A percentile compares a stretch with the other conserved stretches of the same genome.
Conservation (phyloP, 805 yeast genomes). For the Priceomyces fermenticarens region DNA sequence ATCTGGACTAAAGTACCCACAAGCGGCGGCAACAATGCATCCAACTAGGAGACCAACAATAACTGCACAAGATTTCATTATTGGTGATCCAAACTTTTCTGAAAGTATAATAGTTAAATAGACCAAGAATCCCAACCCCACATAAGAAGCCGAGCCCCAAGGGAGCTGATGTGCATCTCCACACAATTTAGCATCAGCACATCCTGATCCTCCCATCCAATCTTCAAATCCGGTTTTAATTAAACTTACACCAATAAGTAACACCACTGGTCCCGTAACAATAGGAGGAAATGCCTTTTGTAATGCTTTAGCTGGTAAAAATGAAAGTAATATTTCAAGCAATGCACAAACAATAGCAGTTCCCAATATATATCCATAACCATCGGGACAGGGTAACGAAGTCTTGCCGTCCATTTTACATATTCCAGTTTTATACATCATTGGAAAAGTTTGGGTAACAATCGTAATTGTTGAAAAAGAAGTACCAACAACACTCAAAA, state of each 20-base stretch:
- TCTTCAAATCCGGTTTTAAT: slow-evolving; percentile 73
- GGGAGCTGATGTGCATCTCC: slow-evolving; percentile 48
- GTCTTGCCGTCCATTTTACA: slow-evolving; percentile 66
- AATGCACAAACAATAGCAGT: slow-evolving; percentile 78
- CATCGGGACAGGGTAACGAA: slow-evolving; percentile 77
- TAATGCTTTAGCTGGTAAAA: slow-evolving; percentile 68
- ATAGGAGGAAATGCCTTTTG: slow-evolving; percentile 81
- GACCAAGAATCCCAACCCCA: slow-evolving; percentile 86
- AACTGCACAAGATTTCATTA: slow-evolving; percentile 92
- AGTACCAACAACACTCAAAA: slow-evolving; percentile 87
- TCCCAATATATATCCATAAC: slow-evolving; percentile 83
- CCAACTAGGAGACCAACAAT: slow-evolving; percentile 82
- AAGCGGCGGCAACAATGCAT: slow-evolving; percentile 89
- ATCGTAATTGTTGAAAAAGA: slow-evolving; percentile 86
- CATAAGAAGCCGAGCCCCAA: slow-evolving; percentile 85
- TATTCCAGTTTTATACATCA: slow-evolving; percentile 60
- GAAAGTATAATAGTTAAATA: slow-evolving; percentile 68
- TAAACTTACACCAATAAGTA: slow-evolving; percentile 73
- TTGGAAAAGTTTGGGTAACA: slow-evolving; percentile 69
- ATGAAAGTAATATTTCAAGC: slow-evolving; percentile 68
- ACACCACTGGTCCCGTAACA: slow-evolving; percentile 91
- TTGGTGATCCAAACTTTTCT: slow-evolving; percentile 90
- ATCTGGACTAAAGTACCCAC: slow-evolving; percentile 68
- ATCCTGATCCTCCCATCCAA: slow-evolving; percentile 86
- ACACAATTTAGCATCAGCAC: slow-evolving; percentile 35